Evolutionary conservation across 1,284 basidiomycete species (phyloP).

Genomic region (Ustilago lituana): DNA sequence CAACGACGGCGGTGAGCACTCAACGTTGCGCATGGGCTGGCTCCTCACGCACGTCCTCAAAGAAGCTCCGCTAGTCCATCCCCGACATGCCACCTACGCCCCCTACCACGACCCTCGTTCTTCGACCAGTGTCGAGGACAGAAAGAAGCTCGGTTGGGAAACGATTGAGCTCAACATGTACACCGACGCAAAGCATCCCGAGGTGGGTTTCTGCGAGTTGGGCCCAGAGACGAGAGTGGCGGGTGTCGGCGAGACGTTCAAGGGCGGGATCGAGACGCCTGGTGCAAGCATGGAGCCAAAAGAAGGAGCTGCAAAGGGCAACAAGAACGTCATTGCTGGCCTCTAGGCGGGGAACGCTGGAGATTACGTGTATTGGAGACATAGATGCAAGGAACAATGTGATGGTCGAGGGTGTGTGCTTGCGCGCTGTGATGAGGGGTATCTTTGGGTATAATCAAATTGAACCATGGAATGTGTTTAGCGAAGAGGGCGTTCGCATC

Average conservation of each 20-base stretch:
- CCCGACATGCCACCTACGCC: slow-evolving; percentile 48
- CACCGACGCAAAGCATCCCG: slow-evolving; percentile 43
- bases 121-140: slow-evolving; percentile 12
- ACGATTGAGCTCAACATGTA: slow-evolving; percentile 42
- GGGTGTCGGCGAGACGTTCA: slow-evolving; percentile 49
- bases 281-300: slow-evolving; percentile 22
- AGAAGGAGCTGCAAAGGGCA: background rate
- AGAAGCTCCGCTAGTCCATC: slow-evolving; percentile 61
- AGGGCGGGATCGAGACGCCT: slow-evolving; percentile 48
- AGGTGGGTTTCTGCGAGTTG: slow-evolving; percentile 63
- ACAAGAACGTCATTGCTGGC: slow-evolving; percentile 40
- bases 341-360: slow-evolving; percentile 12
- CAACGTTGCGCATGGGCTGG: slow-evolving; percentile 48
- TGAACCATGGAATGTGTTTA: no score
- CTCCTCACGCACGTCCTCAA: slow-evolving; percentile 57
- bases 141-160: slow-evolving; percentile 26
- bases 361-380: background rate
- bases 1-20: slow-evolving; percentile 11
- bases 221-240: slow-evolving; percentile 33
- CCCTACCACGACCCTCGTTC: slow-evolving; percentile 13
- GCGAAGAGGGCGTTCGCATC: slow-evolving; percentile 39
- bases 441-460: slow-evolving; percentile 12
- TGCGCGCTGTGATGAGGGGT: background rate
- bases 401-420: background rate
- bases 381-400: background rate